Evolutionary conservation across 345 rosid species (phyloP).

Genomic region (Pugionium dolabratum): DNA sequence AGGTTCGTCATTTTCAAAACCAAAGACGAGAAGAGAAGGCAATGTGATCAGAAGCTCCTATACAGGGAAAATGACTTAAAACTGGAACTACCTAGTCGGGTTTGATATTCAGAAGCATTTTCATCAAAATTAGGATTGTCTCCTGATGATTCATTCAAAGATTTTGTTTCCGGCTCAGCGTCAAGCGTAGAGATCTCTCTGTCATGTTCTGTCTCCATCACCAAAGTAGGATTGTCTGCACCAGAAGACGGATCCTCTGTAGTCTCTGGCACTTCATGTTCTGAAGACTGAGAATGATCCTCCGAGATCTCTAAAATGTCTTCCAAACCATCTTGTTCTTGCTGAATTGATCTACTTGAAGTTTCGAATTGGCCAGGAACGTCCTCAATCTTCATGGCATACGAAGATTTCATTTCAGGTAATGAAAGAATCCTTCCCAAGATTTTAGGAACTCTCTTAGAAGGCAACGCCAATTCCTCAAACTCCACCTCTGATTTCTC

Average conservation of each 20-base stretch:
- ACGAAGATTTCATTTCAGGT: slow-evolving; percentile 57
- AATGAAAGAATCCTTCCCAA: slow-evolving; percentile 63
- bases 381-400: slow-evolving; percentile 32
- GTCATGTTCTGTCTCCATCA: slow-evolving; percentile 22
- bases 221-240: slow-evolving; percentile 8
- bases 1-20: not conserved
- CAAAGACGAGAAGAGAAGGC: slow-evolving; percentile 10
- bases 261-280: slow-evolving; percentile 21
- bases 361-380: slow-evolving; percentile 26
- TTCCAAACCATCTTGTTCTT: slow-evolving; percentile 31
- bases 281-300: slow-evolving; percentile 27
- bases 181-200: slow-evolving; percentile 25
- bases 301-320: slow-evolving; percentile 38
- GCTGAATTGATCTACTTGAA: slow-evolving; percentile 31
- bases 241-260: slow-evolving; percentile 23
- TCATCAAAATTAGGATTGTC: slow-evolving; percentile 33
- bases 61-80: slow-evolving; percentile 5
- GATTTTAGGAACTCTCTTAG: slow-evolving; percentile 31
- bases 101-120: slow-evolving; percentile 2
- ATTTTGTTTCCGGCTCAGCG: slow-evolving; percentile 11
- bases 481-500: slow-evolving; percentile 37
- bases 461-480: slow-evolving; percentile 40
- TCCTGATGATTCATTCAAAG: slow-evolving; percentile 33
- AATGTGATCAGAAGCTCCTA: not conserved
- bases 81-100: slow-evolving; percentile 42